Base-by-base conservation (phyloP, 2,329 filamentous ascomycete species). In the Hymenoscyphus repandus region DNA sequence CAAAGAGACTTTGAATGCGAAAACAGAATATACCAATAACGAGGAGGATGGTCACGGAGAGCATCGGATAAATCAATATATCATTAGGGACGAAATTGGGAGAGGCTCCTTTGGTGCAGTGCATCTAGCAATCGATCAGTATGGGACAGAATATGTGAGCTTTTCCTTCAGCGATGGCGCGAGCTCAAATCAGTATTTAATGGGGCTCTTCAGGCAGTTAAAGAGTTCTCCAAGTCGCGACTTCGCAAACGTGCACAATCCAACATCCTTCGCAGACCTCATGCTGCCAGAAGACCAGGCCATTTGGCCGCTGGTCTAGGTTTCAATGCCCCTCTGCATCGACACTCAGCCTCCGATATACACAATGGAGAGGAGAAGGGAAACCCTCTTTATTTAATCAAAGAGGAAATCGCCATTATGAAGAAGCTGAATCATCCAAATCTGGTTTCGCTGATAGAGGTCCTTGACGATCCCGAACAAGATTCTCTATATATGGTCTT, bases 401-500 rank as follows among this genome's bases (percentile, higher is more conserved):
- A 90, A 54, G 88, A 96, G 68, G 93, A 99, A 69, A 93, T 97
- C 62, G 93, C 93, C 52, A 95, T 97, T 66, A 97, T 99, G 91
- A 99, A 97, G 75, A 97, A 97, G 71, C 78, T 97, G 42, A 85
- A 96, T 64, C 93, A 99, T 65, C 86, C 84, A 27, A 99, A 97
- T 64, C 74, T 99, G n/a, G 92, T 97, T 12, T 84, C 87, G 41
- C 73, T 99, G 45, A 89, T 95, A 58, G 93, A 99, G 70, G 93
- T 99, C 2, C 74, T 99, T 46, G 93, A 97, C 66, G 93, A 97
- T 65, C 92, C 93, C 0, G 85, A 92, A 43, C 90, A 96, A 65
- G 93, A 99, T 68, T 96, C 91, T 2, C 72, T 99, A 11, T 99
- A 96, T 71, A 97, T 99, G 89, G 93, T 99, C 18, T 79, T 99